Conservation (phyloP, 2,329 filamentous ascomycete species). For the Calonectria leucothoes region DNA sequence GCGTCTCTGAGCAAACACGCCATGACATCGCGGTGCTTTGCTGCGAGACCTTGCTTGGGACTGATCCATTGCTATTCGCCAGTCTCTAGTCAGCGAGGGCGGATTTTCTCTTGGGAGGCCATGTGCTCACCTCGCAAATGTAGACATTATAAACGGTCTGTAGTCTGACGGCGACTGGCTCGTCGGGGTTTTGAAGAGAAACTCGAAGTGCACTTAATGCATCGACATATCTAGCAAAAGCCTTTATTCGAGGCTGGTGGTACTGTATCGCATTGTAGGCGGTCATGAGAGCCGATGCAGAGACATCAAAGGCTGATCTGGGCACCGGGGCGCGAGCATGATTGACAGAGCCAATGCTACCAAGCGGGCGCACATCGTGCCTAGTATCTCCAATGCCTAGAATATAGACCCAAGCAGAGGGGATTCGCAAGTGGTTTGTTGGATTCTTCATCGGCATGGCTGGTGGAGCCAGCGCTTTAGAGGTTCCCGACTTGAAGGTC, state of each 20-base stretch:
- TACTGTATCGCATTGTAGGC: neutral
- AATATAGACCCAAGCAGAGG: neutral
- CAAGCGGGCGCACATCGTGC: neutral
- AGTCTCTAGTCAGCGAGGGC: neutral
- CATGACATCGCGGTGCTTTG: neutral
- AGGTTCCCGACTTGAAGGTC: neutral
- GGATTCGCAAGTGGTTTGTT: neutral
- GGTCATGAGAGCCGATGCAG: neutral
- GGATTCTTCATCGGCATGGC: neutral
- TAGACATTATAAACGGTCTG: neutral
- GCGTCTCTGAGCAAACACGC: neutral
- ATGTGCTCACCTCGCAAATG: neutral
- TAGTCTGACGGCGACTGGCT: neutral
- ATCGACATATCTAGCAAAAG: neutral
- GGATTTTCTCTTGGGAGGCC: fast-evolving
- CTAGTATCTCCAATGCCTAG: neutral
- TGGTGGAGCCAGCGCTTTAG: neutral
- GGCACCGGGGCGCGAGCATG: neutral
- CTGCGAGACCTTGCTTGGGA: neutral
- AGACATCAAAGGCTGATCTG: neutral
- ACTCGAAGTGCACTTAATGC: neutral
- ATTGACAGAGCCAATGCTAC: neutral
- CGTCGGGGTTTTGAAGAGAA: neutral
- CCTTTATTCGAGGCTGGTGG: neutral
- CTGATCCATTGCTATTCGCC: neutral